Percentiles rank a stretch among this genome's conserved stretches.
Evolutionary conservation across 1,284 basidiomycete genomes (phyloP).

Genomic region (Austroboletus olivaceoglutinosus): DNA sequence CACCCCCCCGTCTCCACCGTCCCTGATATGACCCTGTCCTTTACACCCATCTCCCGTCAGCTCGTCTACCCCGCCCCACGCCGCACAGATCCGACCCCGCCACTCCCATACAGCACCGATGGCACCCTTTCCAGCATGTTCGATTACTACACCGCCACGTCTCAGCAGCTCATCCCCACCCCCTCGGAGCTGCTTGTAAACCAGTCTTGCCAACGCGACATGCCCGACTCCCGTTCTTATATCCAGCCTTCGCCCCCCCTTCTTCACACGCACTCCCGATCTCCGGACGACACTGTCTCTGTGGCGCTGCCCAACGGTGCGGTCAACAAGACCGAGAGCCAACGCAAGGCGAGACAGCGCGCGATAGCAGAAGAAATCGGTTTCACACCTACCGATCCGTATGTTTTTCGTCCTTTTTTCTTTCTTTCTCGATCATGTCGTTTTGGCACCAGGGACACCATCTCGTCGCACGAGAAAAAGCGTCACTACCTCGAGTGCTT

Average conservation of each 20-base stretch:
- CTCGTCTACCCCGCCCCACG: slow-evolving; percentile 11
- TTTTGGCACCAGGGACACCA: slow-evolving; percentile 48
- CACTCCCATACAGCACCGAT: neutral
- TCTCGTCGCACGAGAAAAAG: slow-evolving; percentile 76
- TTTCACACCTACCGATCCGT: slow-evolving; percentile 60
- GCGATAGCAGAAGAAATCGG: slow-evolving; percentile 54
- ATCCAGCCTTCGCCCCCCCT: slow-evolving; percentile 15
- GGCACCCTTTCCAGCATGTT: slow-evolving; percentile 5
- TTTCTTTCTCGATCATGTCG: neutral
- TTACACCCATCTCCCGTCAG: slow-evolving; percentile 13
- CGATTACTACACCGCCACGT: slow-evolving; percentile 22
- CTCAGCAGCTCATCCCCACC: slow-evolving; percentile 55
- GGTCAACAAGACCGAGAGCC: slow-evolving; percentile 38
- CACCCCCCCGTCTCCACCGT: neutral
- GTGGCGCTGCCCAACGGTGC: neutral
- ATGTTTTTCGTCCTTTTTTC: slow-evolving; percentile 25
- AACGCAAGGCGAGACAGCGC: slow-evolving; percentile 54
- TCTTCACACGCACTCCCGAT: slow-evolving; percentile 3
- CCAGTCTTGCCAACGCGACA: slow-evolving; percentile 5
- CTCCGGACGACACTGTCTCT: slow-evolving; percentile 10
- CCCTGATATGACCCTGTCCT: slow-evolving; percentile 7
- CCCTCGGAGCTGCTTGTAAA: slow-evolving; percentile 59
- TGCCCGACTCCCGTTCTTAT: slow-evolving; percentile 3
- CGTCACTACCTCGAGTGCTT: slow-evolving; percentile 67
- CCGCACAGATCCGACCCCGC: neutral